These are phyloP conservation scores for Colletotrichum neosansevieriae DNA, from an alignment of 2,329 filamentous ascomycete species.

Conservation along the genomic window DNA sequence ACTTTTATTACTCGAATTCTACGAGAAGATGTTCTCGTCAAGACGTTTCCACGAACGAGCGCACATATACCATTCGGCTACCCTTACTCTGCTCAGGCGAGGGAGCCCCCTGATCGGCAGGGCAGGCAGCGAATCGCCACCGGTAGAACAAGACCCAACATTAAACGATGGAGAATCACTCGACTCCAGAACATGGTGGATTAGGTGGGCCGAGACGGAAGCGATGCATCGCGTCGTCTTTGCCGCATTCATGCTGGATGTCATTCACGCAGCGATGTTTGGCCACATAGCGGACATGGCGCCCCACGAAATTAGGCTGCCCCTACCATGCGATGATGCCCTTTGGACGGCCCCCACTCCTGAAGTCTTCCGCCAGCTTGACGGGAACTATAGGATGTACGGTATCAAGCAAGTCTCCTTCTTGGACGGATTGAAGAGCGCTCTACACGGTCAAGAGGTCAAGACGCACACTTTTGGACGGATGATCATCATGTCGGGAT, in stretches of 20 bases:
- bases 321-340: slow-evolving; percentile 87
- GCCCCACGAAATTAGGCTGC: slow-evolving; percentile 87
- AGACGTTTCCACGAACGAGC: slow-evolving; percentile 86
- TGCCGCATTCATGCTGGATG: slow-evolving; percentile 89
- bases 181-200: slow-evolving; percentile 74
- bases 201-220: slow-evolving; percentile 89
- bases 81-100: slow-evolving; percentile 84
- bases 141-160: slow-evolving; percentile 64
- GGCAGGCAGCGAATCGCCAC: slow-evolving; percentile 82
- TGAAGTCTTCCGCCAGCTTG: slow-evolving; percentile 80
- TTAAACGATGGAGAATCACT: slow-evolving; percentile 44
- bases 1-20: slow-evolving; percentile 84
- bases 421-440: slow-evolving; percentile 85
- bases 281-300: slow-evolving; percentile 92
- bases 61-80: slow-evolving; percentile 90
- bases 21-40: slow-evolving; percentile 92
- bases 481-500: slow-evolving; percentile 89
- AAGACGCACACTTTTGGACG: slow-evolving; percentile 89
- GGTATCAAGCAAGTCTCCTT: slow-evolving; percentile 85
- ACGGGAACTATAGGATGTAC: slow-evolving; percentile 81
- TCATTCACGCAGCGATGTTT: slow-evolving; percentile 92
- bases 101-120: slow-evolving; percentile 88
- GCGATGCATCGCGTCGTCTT: slow-evolving; percentile 89
- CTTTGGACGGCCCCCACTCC: slow-evolving; percentile 87
- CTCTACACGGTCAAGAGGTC: slow-evolving; percentile 83